Percentiles rank a stretch among this genome's conserved stretches.
Conservation (phyloP, 352 stramenopile species). For the Globisporangium rhizosaccharum region DNA sequence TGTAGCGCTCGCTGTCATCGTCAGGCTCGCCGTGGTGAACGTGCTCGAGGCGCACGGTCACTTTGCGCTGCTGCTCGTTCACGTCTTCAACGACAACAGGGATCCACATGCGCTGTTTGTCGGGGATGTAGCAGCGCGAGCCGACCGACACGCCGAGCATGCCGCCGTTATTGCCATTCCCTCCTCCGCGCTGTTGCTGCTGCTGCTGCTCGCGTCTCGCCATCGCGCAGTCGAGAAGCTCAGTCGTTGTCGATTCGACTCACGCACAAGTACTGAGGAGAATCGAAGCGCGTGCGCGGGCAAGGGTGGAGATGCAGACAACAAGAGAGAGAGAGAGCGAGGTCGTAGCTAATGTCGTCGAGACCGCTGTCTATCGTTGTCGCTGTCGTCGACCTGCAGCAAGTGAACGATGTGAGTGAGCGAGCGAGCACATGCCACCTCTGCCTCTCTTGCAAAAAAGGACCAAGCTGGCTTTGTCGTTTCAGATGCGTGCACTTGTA, state of each 20-base stretch:
- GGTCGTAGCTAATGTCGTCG: no score
- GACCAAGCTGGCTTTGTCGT: no score
- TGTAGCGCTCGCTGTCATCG: slow-evolving; percentile 11
- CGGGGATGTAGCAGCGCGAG: slow-evolving; percentile 69
- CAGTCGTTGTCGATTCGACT: no score
- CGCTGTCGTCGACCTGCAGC: neutral
- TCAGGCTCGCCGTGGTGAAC: slow-evolving; percentile 12
- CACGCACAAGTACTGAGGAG: no score
- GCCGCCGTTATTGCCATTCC: neutral
- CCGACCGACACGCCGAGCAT: slow-evolving; percentile 43
- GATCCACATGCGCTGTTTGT: slow-evolving; percentile 60
- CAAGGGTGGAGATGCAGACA: neutral
- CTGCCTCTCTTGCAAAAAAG: no score
- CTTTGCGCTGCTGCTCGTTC: slow-evolving; percentile 34
- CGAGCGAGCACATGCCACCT: no score
- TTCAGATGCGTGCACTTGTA: no score
- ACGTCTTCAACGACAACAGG: slow-evolving; percentile 66
- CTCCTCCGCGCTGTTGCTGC: neutral
- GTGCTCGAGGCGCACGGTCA: slow-evolving; percentile 38
- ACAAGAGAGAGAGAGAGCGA: neutral
- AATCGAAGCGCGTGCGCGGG: neutral
- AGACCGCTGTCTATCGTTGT: neutral
- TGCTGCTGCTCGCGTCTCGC: neutral
- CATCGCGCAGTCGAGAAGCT: neutral
- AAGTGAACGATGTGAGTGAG: no score